Evolutionary conservation across 192 early-diverging fungal species (phyloP), one percentile per base, ranked within the genome.

Genomic region (Gaertneriomyces semiglobifer): DNA sequence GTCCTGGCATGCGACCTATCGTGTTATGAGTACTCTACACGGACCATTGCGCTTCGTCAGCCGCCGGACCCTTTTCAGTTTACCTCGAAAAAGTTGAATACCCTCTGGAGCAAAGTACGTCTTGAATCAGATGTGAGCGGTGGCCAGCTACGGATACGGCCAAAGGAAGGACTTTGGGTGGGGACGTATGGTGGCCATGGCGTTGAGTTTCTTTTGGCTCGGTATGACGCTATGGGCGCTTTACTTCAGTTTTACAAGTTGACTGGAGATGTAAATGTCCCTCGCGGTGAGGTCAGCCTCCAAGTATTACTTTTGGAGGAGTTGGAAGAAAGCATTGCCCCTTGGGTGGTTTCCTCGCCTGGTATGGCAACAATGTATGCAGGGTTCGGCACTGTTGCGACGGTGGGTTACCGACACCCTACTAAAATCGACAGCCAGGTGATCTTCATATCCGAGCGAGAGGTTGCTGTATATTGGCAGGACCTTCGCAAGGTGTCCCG

Each of bases 181-280:
- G 73, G 66, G 19, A 70, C 59, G 6, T 74, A 74, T 48, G 73
- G 73, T 20, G 58, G 46, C 14, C 73, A 74, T 44, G 73, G 73
- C 43, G 51, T 63, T 44, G 73, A 74, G 45, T 63, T 69, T 52
- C 16, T 74, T 25, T 45, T 69, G 10, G n/a, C 69, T 12, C 60
- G 65, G 41, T 74, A 70, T 47, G 63, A 65, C 38, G 56, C 56
- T 14, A 16, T 11, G 61, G 39, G 10, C 44, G 16, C 7, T 50
- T 20, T 39, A 10, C 46, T 63, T 43, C 43, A 47, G 18, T 65
- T 65, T 42, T 54, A 69, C 67, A 71, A 71, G 50, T 38, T 70
- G 1, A 73, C 70, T 18, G 74, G 74, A 12, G 74, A 76, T 57
- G 47, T 73, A n/a, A 76, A 76, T 44, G 74, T 76, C 5, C 74